Conservation (phyloP, 1,284 basidiomycete species). For the Apiotrichum brassicae region DNA sequence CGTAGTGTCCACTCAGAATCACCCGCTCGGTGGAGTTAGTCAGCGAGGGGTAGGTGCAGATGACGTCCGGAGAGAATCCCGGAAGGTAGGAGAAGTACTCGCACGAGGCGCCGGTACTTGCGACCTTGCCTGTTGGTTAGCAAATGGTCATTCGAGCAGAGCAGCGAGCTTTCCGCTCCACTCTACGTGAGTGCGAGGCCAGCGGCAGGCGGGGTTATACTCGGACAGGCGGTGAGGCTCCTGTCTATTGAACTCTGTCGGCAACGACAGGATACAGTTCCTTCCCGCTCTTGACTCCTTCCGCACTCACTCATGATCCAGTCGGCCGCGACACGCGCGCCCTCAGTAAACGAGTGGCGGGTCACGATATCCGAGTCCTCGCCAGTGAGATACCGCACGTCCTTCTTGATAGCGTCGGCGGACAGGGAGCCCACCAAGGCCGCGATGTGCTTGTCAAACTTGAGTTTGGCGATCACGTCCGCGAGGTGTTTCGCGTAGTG, state of each 20-base stretch:
- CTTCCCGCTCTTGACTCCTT: too few species aligned
- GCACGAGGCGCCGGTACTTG: conserved; percentile 66
- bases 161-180: too few species aligned
- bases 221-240: too few species aligned
- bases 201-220: too few species aligned
- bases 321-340: conserved; percentile 60
- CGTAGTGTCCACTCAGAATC: conserved; percentile 74
- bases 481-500: conserved; percentile 35
- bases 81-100: conserved; percentile 57
- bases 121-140: conserved; percentile 53
- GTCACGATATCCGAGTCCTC: conserved; percentile 59
- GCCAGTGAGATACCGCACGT: conserved; percentile 73
- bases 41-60: conserved; percentile 53
- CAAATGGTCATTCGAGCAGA: too few species aligned
- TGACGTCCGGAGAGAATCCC: conserved; percentile 75
- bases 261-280: neutral
- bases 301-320: conserved; percentile 60
- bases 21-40: conserved; percentile 49
- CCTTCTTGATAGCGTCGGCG: conserved; percentile 54
- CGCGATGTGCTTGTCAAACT: conserved; percentile 15
- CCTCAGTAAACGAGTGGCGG: conserved; percentile 68
- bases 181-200: too few species aligned
- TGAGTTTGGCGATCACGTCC: conserved; percentile 38
- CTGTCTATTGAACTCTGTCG: too few species aligned
- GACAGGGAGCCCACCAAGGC: conserved; percentile 18